These are phyloP conservation scores for Penstemon barbatus DNA, from an alignment of 257 asterid species.

Conservation along the genomic window DNA sequence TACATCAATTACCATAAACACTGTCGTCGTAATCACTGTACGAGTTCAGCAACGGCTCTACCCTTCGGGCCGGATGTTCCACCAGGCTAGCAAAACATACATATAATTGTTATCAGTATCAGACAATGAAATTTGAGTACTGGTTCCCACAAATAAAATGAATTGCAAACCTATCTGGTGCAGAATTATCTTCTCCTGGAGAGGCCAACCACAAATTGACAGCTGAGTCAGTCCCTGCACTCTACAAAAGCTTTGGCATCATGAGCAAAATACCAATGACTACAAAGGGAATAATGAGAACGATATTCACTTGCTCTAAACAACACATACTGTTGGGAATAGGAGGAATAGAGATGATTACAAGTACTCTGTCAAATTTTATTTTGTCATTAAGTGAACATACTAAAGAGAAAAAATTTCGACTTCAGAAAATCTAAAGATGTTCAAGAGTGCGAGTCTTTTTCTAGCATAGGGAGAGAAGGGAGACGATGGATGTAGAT, in stretches of 20 bases:
- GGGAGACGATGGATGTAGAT: slow-evolving; percentile 28
- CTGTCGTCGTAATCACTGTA: slow-evolving; percentile 93
- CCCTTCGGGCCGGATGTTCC: slow-evolving; percentile 41
- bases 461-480: slow-evolving; percentile 12
- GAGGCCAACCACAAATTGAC: slow-evolving; percentile 84
- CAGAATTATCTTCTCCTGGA: slow-evolving; percentile 41
- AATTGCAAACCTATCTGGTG: slow-evolving; percentile 54
- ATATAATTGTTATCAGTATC: slow-evolving; percentile 23
- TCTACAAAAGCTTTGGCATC: slow-evolving; percentile 53
- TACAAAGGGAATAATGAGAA: slow-evolving; percentile 20
- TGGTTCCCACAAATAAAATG: slow-evolving; percentile 6
- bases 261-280: slow-evolving; percentile 35
- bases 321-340: slow-evolving; percentile 13
- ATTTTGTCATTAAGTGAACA: slow-evolving; percentile 22
- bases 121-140: slow-evolving; percentile 7
- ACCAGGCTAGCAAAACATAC: slow-evolving; percentile 43
- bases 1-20: slow-evolving; percentile 70
- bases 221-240: slow-evolving; percentile 97
- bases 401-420: neutral
- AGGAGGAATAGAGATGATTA: slow-evolving; percentile 5
- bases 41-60: slow-evolving; percentile 65
- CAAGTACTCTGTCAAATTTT: slow-evolving; percentile 8
- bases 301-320: slow-evolving; percentile 18
- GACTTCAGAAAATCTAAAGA: slow-evolving; percentile 17
- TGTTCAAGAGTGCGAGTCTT: slow-evolving; percentile 12